A percentile compares a stretch with the other conserved stretches of the same genome.
These are phyloP conservation scores for Leishmania braziliensis DNA, from an alignment of 208 protist species.

Conservation along the genomic window DNA sequence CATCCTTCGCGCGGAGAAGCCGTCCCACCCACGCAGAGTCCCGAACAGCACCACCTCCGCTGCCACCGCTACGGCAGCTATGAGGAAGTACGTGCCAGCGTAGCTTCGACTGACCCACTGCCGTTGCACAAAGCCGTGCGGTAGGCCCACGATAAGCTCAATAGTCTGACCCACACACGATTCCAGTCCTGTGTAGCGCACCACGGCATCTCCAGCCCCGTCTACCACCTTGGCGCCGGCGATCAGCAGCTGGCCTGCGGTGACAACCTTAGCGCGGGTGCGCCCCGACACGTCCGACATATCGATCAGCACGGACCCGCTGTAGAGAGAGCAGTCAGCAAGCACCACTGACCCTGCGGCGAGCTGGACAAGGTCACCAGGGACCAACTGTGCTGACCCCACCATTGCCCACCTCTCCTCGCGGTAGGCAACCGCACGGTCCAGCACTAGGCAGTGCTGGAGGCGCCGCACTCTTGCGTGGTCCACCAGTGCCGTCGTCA, in stretches of 20 bases:
- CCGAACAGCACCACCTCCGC: constrained; percentile 16
- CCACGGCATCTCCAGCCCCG: constrained; percentile 46
- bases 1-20: constrained; percentile 8
- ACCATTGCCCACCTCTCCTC: constrained; percentile 74
- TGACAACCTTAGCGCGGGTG: constrained; percentile 81
- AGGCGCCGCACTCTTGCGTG: constrained; percentile 6
- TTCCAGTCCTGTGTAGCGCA: constrained; percentile 78
- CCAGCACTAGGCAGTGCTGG: constrained; percentile 4
- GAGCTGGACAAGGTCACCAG: constrained; percentile 90
- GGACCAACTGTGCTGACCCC: constrained; percentile 71
- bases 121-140: constrained; percentile 9
- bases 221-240: constrained; percentile 75
- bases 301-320: constrained; percentile 77
- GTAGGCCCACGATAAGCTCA: constrained; percentile 50
- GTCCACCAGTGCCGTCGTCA: neutral
- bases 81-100: neutral
- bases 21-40: neutral
- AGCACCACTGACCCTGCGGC: constrained; percentile 81
- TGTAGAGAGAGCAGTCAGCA: constrained; percentile 83
- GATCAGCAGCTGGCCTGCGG: constrained; percentile 69
- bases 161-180: constrained; percentile 92
- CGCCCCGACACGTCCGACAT: constrained; percentile 88
- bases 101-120: constrained; percentile 11
- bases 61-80: constrained; percentile 7
- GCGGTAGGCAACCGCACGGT: constrained; percentile 57